These are phyloP conservation scores for Thuidium tamariscinum DNA, from an alignment of 225 moss, liverwort and hornwort species.

Conservation along the genomic window DNA sequence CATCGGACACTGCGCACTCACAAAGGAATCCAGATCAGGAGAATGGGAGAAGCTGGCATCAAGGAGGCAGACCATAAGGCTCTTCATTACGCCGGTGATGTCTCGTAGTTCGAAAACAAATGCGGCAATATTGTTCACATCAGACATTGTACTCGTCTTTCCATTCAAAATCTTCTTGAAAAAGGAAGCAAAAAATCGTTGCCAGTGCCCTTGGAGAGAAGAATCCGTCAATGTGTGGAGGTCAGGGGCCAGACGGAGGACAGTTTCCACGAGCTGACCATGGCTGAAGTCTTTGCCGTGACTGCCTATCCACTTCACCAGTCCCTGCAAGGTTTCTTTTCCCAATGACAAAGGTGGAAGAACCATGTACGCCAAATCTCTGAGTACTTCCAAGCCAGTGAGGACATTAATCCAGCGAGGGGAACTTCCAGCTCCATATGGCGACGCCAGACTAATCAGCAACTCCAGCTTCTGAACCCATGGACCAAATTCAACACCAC, in stretches of 20 bases:
- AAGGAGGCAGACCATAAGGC: conserved; percentile 11
- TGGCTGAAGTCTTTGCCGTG: conserved; percentile 16
- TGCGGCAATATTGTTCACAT: conserved; percentile 18
- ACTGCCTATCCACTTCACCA: conserved; percentile 22
- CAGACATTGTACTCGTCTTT: neutral
- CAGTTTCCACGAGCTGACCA: conserved; percentile 20
- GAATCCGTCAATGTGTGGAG: neutral
- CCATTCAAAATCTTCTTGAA: conserved; percentile 29
- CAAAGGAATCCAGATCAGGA: neutral
- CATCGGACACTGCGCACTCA: conserved; percentile 13
- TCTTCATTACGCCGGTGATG: conserved; percentile 25
- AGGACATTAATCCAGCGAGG: conserved; percentile 16
- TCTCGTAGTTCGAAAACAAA: conserved; percentile 9
- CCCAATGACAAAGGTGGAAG: conserved; percentile 18
- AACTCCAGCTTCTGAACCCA: conserved; percentile 33
- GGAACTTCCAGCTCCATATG: neutral
- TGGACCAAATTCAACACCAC: neutral
- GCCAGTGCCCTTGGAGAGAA: conserved; percentile 2
- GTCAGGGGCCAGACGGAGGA: conserved; percentile 19
- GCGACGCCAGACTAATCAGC: conserved; percentile 24
- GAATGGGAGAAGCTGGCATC: conserved; percentile 10
- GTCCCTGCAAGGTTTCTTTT: neutral
- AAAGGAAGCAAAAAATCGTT: conserved; percentile 23
- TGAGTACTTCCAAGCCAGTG: conserved; percentile 24
- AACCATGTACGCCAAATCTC: conserved; percentile 24